Evolutionary conservation across 345 rosid genomes (phyloP), one percentile per base, ranked within the genome.

Genomic region (Heritiera fomes): DNA sequence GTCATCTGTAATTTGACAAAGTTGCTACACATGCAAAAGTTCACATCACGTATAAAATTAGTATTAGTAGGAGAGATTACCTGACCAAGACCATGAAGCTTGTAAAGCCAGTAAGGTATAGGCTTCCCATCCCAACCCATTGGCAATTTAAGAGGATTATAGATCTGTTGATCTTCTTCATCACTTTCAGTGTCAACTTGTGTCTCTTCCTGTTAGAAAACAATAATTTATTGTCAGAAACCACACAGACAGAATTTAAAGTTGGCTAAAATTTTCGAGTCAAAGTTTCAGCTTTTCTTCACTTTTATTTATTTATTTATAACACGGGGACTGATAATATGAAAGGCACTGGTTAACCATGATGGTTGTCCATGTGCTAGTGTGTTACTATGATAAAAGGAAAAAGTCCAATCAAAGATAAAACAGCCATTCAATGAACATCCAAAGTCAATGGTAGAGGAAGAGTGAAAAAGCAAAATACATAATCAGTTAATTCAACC

Each of bases 121-220:
- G 99, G 99, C 82, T 94, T 97, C 85, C 99, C 99, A 82, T 97
- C 99, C 98, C 98, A 93, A 73, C 98, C 98, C 97, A 94, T 94
- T 20, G 99, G 98, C 80, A 97, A 82, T 79, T 91, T 97, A 64
- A 97, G 91, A 13, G 98, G 99, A 82, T 94, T 97, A 83, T 94
- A 97, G 38, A 97, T 87, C 86, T 91, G 93, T 66, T 91, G 94
- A 20, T 97, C 99, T 1, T 97, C 99, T n/a, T 97, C 99, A 69
- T 93, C 98, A 81, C 99, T 97, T 86, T 97, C 99, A 73, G 89
- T 84, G 83, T 94, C 98, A 30, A 91, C 95, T 69, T 90, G 94
- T 45, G 88, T 88, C 85, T 94, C 99, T 82, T 94, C 99, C 97
- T 93, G 90, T 83, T 67, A 43, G 58, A 80, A 68, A 70, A 70